Base-by-base conservation (phyloP, 2,329 filamentous ascomycete species). In the Hypoxylon sp. region DNA sequence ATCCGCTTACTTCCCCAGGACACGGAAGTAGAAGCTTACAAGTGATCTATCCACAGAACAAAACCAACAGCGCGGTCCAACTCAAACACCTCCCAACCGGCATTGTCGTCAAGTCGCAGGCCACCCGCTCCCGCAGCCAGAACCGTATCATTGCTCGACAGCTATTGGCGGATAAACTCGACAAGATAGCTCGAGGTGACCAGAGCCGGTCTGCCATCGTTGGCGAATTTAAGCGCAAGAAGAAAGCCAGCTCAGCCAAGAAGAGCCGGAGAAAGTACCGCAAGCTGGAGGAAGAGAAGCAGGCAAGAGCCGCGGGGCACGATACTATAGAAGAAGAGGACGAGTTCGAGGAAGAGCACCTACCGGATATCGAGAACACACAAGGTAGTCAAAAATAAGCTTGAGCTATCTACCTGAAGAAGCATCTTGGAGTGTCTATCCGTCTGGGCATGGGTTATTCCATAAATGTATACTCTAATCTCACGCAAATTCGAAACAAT, bases 51-150 rank as follows among this genome's bases (percentile, higher is more conserved):
- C 49, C 7, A n/a, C 68, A 91, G 91, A 99, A 99, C 82, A 99
- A 99, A 89, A 99, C 96, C 27, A 94, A 91, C 72, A 98, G 93
- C 0, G 95, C 95, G 40, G 95, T 98, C 2, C 96, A 99, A 79
- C 85, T 99, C 37, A 96, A 91, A 73, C 96, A 99, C 80, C 82
- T 92, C 14, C 94, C 95, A 5, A 97, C 95, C 0, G 95, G 95
- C 68, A 89, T 98, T 59, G 95, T 98, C 13, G 89, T 99, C 70
- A 99, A 99, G 82, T 95, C 90, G 62, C 96, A 99, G 81, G 94
- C 91, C 20, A 98, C 96, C 7, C 90, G 96, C 53, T 97, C 93
- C 1, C 89, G 94, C 17, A 88, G 88, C 64, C 92, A 97, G 81
- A 99, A 99, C 79, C 89, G 95, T 70, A 95, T 92, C 79, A 91